These are phyloP conservation scores for Tarenaya hassleriana DNA, from an alignment of 345 rosid species.

Conservation along the genomic window DNA sequence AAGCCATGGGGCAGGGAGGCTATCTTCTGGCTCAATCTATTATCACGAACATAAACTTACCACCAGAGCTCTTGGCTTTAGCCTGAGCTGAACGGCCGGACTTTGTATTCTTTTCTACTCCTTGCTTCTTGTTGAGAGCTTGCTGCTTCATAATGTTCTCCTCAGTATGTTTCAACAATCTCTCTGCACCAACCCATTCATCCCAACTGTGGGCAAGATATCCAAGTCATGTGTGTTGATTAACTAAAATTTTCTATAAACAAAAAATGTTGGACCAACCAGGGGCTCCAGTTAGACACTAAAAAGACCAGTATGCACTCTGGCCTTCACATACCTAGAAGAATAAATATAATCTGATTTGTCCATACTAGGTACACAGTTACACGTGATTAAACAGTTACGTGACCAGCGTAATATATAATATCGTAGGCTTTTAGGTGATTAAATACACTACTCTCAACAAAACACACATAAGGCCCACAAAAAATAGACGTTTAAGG, in stretches of 20 bases:
- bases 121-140: conserved; percentile 52
- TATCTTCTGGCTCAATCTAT: neutral
- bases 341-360: no score
- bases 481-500: no score
- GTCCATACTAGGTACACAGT: no score
- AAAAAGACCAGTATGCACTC: no score
- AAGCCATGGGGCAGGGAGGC: neutral
- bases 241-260: neutral
- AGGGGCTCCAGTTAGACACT: no score
- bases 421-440: no score
- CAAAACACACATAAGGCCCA: no score
- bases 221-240: conserved; percentile 32
- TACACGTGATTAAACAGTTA: no score
- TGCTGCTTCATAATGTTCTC: conserved; percentile 69
- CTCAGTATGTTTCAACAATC: conserved; percentile 54
- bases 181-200: conserved; percentile 82
- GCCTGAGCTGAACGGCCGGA: conserved; percentile 54
- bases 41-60: conserved; percentile 29
- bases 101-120: conserved; percentile 52
- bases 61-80: conserved; percentile 55
- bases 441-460: no score
- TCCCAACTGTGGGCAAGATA: conserved; percentile 81
- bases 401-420: no score
- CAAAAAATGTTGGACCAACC: no score
- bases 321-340: no score